Conservation (phyloP, 176 grass and related monocot genomes). For the Thinopyrum elongatum region DNA sequence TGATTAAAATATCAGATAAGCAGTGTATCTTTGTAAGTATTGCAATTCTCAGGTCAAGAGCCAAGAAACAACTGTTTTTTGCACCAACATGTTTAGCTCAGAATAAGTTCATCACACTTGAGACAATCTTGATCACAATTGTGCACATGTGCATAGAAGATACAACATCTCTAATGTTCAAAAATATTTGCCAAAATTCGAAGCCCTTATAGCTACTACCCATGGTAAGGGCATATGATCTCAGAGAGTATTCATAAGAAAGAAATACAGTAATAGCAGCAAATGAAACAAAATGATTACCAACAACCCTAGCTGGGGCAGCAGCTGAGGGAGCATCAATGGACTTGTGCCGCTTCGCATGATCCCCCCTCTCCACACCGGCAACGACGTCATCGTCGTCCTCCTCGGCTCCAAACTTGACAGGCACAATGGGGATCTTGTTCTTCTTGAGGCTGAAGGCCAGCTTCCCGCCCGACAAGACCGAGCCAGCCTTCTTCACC, state of each 20-base stretch:
- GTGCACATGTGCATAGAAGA: neutral
- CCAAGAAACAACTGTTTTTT: neutral
- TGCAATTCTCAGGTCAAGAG: neutral
- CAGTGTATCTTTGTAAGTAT: neutral
- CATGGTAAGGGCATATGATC: neutral
- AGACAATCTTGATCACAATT: neutral
- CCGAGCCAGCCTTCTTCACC: slow-evolving; percentile 44
- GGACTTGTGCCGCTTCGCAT: slow-evolving; percentile 50
- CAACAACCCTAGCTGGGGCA: slow-evolving; percentile 50
- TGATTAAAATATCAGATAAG: neutral
- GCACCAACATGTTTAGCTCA: neutral
- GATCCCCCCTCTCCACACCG: slow-evolving; percentile 30
- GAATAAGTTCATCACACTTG: neutral
- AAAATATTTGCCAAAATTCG: neutral
- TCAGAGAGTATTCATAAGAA: neutral
- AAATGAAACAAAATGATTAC: slow-evolving; percentile 70
- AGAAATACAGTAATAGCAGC: neutral
- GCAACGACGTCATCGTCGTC: slow-evolving; percentile 62
- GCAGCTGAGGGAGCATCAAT: slow-evolving; percentile 8
- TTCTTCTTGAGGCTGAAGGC: slow-evolving; percentile 96
- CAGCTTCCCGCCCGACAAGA: slow-evolving; percentile 54
- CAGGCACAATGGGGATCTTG: slow-evolving; percentile 49
- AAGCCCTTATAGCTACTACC: neutral
- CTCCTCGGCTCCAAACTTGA: slow-evolving; percentile 61
- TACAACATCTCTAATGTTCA: neutral